Base-by-base conservation (phyloP, 2,329 filamentous ascomycete genomes). In the Ceratocystis cubensis region DNA sequence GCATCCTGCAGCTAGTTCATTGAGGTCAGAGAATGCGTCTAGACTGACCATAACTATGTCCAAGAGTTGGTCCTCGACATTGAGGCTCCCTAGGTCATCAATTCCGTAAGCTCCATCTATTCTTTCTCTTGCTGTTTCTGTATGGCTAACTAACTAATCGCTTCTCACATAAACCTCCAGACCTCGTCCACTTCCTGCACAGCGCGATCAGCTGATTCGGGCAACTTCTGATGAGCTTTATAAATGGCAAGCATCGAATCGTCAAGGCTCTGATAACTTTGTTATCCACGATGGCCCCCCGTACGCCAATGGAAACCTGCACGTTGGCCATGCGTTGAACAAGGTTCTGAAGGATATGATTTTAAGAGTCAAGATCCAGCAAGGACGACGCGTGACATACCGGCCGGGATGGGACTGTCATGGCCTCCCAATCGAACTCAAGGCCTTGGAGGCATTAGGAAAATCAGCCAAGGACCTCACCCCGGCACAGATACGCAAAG, bases 381-480 rank as follows among this genome's bases (percentile, higher is more conserved):
- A 87, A 73, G 94, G 81, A 71, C 86, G 83, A 71, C 81, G 84
- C 69, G 86, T 97, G 44, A 81, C 85, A 48, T 99, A 95, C 73
- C 81, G 91, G 17, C 94, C 94, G 1, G 93, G 94, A 59, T 99
- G 94, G 94, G 95, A 99, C 74, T 99, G 94, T 71, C 94, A 99
- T 78, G 94, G 94, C 0, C 81, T 99, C 62, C 94, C 94, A 0
- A 99, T 99, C 73, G 94, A 99, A 80, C 82, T 97, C 71, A 99
- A 97, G 77, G 94, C 92, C 28, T 81, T 99, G 17, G 88, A 88
- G 71, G 76, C 78, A 5, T 6, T 70, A 73, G 61, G 64, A 2
- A 61, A 63, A 22, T 45, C 37, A 5, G 46, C 75, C 70, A 75
- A 74, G 69, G 79, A 78, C 69, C 73, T 71, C 61, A 79, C 80